Base-by-base conservation (phyloP, 148 eudicot genomes). In the Rhododendron simsii region DNA sequence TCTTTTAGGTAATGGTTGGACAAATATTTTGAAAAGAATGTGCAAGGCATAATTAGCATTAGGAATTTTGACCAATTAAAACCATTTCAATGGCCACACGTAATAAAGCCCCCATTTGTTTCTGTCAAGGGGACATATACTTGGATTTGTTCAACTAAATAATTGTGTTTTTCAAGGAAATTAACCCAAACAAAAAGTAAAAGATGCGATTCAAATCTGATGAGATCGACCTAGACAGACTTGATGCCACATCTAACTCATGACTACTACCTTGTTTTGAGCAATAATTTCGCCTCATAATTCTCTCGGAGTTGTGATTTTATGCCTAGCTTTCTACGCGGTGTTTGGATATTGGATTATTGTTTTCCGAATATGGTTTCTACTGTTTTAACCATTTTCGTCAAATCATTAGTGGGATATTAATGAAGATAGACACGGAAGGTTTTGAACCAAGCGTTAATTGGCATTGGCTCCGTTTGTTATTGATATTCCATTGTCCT, bases 131-230 rank as follows among this genome's bases (percentile, higher is more conserved):
- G 84, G 48, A 37, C 84, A 82, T 23, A 41, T 13, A 20, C 26
- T 41, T 63, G 5, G 10, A 37, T 39, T 61, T 63, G 9, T 82
- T 82, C 84, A 82, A 82, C 53, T 39, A 63, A 75, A 23, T n/a
- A 61, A n/a, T 82, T 23, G 53, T 39, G 50, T 61, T 13, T 23
- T 5, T 45, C 2, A 23, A 37, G 28, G 45, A 33, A 82, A 63
- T 5, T 39, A 59, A 7, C 7, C 44, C 84, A 20, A 28, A 13
- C 6, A 55, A 16, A 35, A 20, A 59, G 84, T 59, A 59, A 82
- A 82, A 82, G 84, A 82, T 82, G 84, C 84, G 30, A 21, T 82
- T 82, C 53, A 61, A 21, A 82, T 82, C 84, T 41, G 35, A 35
- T 23, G 84, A 63, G 33, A 63, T 55, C 57, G 57, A 13, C 1